Percentiles rank a stretch among this genome's conserved stretches.
These are phyloP conservation scores for Suillus placidus DNA, from an alignment of 768 basidiomycete genomes.

Conservation along the genomic window DNA sequence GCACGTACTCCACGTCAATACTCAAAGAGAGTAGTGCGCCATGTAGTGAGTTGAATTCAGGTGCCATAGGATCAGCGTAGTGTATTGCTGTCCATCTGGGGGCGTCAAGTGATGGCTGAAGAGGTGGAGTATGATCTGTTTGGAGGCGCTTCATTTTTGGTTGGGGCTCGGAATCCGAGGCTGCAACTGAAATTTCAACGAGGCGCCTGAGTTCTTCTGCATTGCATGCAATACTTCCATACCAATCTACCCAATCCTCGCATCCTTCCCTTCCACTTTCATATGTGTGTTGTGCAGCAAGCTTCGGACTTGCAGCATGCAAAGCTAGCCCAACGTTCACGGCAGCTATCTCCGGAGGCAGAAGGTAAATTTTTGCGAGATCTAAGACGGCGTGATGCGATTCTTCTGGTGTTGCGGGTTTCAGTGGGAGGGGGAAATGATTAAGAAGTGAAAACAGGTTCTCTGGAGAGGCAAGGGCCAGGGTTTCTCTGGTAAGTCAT, in stretches of 20 bases:
- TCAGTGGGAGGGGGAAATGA: conserved; percentile 55
- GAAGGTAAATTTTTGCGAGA: conserved; percentile 46
- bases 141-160: conserved; percentile 56
- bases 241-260: conserved; percentile 85
- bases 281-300: conserved; percentile 56
- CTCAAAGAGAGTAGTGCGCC: conserved; percentile 54
- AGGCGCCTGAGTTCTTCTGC: conserved; percentile 58
- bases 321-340: conserved; percentile 76
- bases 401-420: conserved; percentile 45
- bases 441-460: conserved; percentile 76
- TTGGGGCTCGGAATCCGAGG: conserved; percentile 20
- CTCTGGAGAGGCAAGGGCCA: conserved; percentile 69
- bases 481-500: conserved; percentile 66
- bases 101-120: conserved; percentile 45
- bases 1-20: conserved; percentile 68
- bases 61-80: conserved; percentile 68
- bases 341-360: conserved; percentile 50
- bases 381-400: conserved; percentile 45
- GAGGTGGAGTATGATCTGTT: conserved; percentile 77
- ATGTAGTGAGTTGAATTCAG: conserved; percentile 74
- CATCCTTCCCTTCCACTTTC: conserved; percentile 42
- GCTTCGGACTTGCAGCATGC: conserved; percentile 76
- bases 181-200: conserved; percentile 44
- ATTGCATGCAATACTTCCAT: conserved; percentile 73
- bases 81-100: conserved; percentile 73